phyloP scores from a whole-genome alignment of 2,329 filamentous ascomycete genomes.

The Aspergillus sp. region DNA sequence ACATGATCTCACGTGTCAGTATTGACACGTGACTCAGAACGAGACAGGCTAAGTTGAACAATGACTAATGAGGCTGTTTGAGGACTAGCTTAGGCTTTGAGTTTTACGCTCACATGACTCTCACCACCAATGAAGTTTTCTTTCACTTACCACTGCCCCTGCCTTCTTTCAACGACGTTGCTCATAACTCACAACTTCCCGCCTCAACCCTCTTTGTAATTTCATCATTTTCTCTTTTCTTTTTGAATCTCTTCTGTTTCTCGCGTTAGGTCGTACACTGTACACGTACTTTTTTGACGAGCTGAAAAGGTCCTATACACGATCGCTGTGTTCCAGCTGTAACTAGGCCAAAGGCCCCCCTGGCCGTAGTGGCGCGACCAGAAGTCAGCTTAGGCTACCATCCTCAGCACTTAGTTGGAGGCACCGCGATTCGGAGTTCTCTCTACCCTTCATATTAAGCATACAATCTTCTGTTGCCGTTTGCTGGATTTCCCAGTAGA shows the following conservation, averaged over 20 bases:
- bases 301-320: slow-evolving; percentile 28
- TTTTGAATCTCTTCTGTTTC: slow-evolving; percentile 19
- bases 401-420: slow-evolving; percentile 17
- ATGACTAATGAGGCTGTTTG: background rate
- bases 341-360: slow-evolving; percentile 31
- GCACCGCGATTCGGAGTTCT: slow-evolving; percentile 9
- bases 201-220: slow-evolving; percentile 17
- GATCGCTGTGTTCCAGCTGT: slow-evolving; percentile 41
- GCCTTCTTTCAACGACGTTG: slow-evolving; percentile 2
- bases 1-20: slow-evolving; percentile 2
- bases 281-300: slow-evolving; percentile 38
- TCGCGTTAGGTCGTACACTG: slow-evolving; percentile 36
- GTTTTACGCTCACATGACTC: slow-evolving; percentile 23
- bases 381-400: slow-evolving; percentile 28
- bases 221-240: slow-evolving; percentile 8
- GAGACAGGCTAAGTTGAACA: background rate
- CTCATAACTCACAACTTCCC: background rate
- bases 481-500: slow-evolving; percentile 29
- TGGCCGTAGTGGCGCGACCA: slow-evolving; percentile 41
- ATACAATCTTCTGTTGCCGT: slow-evolving; percentile 18
- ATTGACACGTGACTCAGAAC: background rate
- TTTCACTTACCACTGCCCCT: too few relatives aligned
- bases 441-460: slow-evolving; percentile 16
- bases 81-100: slow-evolving; percentile 12
- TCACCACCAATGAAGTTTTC: slow-evolving; percentile 3